Evolutionary conservation across 2,329 filamentous ascomycete species (phyloP).

Genomic region (Colletotrichum sp.): DNA sequence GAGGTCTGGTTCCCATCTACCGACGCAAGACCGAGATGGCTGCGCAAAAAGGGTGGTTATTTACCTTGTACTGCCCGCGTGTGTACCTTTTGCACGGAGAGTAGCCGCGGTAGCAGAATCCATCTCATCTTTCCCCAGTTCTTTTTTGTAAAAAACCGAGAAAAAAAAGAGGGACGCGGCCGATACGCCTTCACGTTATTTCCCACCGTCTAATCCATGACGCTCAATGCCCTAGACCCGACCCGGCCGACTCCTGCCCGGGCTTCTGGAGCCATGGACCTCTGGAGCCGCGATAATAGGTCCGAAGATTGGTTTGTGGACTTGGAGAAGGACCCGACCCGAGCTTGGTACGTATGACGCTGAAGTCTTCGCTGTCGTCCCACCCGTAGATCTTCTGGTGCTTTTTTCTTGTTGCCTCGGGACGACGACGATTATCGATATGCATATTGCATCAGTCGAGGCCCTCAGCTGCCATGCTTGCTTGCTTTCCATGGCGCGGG

Average conservation of each 20-base stretch:
- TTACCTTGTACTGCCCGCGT: background rate
- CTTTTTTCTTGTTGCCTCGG: background rate
- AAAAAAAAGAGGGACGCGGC: conserved; percentile 9
- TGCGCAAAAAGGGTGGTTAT: background rate
- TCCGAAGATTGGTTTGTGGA: conserved; percentile 15
- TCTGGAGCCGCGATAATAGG: conserved; percentile 17
- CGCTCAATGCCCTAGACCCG: conserved; percentile 6
- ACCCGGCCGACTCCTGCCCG: background rate
- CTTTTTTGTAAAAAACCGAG: background rate
- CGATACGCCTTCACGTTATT: conserved; percentile 6
- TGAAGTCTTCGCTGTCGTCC: background rate
- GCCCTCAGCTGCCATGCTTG: background rate
- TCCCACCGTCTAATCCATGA: conserved; percentile 17
- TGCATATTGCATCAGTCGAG: background rate
- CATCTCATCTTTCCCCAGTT: conserved; percentile 14
- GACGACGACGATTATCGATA: background rate
- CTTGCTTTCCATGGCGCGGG: conserved; percentile 1
- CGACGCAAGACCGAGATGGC: conserved; percentile 16
- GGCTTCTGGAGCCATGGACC: background rate
- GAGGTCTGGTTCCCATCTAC: background rate
- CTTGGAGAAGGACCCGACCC: background rate
- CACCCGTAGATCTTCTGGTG: background rate
- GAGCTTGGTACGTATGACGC: conserved; percentile 16
- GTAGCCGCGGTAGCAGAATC: conserved; percentile 17
- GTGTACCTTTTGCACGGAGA: background rate